Conservation (phyloP, 306 rosid species). For the Inga oerstediana region DNA sequence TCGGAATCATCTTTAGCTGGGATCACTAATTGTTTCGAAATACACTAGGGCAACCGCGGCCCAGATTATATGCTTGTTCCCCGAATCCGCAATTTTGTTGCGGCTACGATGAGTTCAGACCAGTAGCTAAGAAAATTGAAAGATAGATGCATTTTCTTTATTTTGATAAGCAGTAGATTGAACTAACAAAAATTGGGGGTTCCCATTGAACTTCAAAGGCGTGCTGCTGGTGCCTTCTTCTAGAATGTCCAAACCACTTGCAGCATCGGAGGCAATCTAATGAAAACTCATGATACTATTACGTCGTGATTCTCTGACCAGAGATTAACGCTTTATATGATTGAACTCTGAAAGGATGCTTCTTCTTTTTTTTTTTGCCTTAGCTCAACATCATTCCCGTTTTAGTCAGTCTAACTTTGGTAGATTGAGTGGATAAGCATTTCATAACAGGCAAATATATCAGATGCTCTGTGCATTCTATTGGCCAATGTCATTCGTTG, state of each 20-base stretch:
- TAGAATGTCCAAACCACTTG: background rate
- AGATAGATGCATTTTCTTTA: conserved; percentile 9
- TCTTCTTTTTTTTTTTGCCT: no score
- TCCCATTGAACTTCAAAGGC: background rate
- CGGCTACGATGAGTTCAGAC: background rate
- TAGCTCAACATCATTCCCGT: background rate
- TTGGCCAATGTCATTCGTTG: background rate
- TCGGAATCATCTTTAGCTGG: background rate
- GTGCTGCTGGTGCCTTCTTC: background rate
- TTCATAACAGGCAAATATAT: background rate
- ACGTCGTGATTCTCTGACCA: background rate
- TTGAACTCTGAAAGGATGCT: background rate
- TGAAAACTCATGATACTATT: background rate
- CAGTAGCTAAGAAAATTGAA: background rate
- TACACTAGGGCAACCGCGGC: background rate
- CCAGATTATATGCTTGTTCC: conserved; percentile 10
- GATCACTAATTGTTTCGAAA: background rate
- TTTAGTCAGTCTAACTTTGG: background rate
- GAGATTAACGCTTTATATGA: background rate
- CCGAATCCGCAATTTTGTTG: background rate
- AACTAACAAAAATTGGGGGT: background rate
- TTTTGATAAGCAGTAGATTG: background rate
- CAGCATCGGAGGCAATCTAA: background rate
- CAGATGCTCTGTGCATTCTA: background rate
- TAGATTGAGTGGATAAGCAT: background rate